phyloP scores from a whole-genome alignment of 1,284 basidiomycete genomes.

The Malassezia sympodialis region DNA sequence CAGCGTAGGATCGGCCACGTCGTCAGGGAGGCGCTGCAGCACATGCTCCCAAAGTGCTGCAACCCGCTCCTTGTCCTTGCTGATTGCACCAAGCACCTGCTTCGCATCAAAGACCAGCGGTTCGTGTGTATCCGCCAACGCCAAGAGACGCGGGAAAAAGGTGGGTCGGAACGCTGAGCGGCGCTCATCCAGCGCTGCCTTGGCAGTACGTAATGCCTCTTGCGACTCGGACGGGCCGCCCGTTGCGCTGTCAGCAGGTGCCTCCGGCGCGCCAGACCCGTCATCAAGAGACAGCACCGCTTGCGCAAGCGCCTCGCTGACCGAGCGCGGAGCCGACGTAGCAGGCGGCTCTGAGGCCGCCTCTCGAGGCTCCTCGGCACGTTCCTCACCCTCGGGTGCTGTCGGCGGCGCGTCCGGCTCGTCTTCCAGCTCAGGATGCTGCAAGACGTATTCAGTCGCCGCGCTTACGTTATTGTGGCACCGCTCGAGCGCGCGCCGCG shows the following conservation, averaged over 20 bases:
- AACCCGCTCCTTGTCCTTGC: not conserved
- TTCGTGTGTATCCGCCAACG: conserved; percentile 73
- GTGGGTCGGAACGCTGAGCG: conserved; percentile 51
- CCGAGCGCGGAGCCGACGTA: conserved; percentile 10
- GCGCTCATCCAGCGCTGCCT: conserved; percentile 19
- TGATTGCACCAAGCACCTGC: conserved; percentile 30
- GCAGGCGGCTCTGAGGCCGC: not conserved
- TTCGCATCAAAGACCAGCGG: conserved; percentile 76
- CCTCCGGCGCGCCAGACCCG: not conserved
- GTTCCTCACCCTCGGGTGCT: not conserved
- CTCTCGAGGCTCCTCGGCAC: conserved; percentile 20
- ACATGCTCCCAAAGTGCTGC: not conserved
- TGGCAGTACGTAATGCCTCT: not conserved
- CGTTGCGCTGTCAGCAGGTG: not conserved
- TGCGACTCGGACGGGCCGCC: not conserved
- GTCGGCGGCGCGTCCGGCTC: conserved; percentile 29
- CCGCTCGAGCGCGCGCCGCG: conserved; percentile 69
- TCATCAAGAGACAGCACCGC: not conserved
- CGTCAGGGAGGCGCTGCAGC: not conserved
- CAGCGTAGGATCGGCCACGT: not conserved
- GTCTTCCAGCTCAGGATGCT: conserved; percentile 40
- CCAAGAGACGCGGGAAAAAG: conserved; percentile 50
- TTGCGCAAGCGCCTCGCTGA: not conserved
- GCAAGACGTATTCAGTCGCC: conserved; percentile 78
- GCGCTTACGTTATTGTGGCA: conserved; percentile 78